Conservation (phyloP, 208 protist genomes). For the Trypanosomatidae sp. region DNA sequence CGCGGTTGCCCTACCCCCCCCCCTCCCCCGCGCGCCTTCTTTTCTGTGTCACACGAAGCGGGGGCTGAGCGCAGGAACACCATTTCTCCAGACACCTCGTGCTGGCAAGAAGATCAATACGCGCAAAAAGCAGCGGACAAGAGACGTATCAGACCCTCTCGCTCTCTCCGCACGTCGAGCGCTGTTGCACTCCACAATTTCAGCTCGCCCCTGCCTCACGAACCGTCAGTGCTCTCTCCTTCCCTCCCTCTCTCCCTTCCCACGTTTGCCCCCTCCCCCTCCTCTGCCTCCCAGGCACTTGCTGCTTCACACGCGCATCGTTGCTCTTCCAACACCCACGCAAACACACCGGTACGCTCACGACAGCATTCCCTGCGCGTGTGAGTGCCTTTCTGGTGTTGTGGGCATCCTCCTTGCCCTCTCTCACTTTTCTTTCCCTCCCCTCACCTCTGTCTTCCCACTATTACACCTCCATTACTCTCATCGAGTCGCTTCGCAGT, state of each 20-base stretch:
- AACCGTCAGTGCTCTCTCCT: neutral
- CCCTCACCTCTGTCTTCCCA: constrained; percentile 2
- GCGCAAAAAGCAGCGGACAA: neutral
- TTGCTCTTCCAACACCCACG: too few relatives aligned
- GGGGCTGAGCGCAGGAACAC: neutral
- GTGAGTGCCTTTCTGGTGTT: neutral
- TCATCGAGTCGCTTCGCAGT: neutral
- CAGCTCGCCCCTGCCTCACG: neutral
- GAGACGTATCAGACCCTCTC: neutral
- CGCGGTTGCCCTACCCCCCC: neutral
- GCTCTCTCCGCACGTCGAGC: neutral
- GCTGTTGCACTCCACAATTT: too few relatives aligned
- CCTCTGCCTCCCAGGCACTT: constrained; percentile 10
- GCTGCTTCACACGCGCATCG: constrained; percentile 10
- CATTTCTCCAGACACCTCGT: neutral
- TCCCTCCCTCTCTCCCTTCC: constrained; percentile 4
- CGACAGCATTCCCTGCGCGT: neutral
- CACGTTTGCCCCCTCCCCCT: neutral
- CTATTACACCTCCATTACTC: neutral
- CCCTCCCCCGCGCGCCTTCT: too few relatives aligned
- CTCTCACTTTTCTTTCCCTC: constrained; percentile 13
- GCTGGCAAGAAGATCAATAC: neutral
- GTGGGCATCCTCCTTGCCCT: constrained; percentile 4
- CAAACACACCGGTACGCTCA: neutral
- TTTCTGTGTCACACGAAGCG: neutral